These are phyloP conservation scores for Nakazawaea sp. DNA, from an alignment of 805 yeast species.

Conservation along the genomic window DNA sequence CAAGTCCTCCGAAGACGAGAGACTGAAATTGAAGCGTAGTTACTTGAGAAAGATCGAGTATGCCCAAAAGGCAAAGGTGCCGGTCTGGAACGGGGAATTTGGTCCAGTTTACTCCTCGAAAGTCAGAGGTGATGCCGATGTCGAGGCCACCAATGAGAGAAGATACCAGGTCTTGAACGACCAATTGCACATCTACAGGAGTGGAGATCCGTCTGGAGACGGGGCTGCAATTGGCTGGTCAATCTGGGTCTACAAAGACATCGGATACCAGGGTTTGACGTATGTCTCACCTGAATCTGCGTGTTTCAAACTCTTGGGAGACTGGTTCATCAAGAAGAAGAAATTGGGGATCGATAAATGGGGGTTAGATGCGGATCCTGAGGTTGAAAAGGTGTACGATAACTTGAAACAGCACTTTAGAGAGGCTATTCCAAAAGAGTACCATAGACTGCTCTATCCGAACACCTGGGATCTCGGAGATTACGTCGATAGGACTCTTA, in stretches of 20 bases:
- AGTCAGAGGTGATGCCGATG: conserved; percentile 32
- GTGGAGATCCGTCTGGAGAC: conserved; percentile 44
- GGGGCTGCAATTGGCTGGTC: conserved; percentile 40
- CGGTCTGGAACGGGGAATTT: conserved; percentile 50
- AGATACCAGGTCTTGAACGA: conserved; percentile 37
- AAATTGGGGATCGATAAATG: conserved; percentile 40
- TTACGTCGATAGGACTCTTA: conserved; percentile 30
- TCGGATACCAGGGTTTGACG: conserved; percentile 44
- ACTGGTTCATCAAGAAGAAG: conserved; percentile 35
- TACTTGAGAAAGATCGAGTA: conserved; percentile 37
- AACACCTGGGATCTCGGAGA: conserved; percentile 28
- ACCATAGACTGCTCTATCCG: conserved; percentile 35
- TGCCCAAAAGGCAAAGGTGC: conserved; percentile 31
- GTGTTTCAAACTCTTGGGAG: conserved; percentile 34
- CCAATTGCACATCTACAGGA: conserved; percentile 35
- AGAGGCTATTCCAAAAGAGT: conserved; percentile 32
- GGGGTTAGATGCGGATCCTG: conserved; percentile 40
- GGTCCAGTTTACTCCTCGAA: conserved; percentile 43
- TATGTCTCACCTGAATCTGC: conserved; percentile 37
- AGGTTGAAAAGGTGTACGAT: conserved; percentile 28
- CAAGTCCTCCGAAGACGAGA: conserved; percentile 28
- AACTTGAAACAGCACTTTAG: conserved; percentile 29
- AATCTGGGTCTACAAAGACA: conserved; percentile 47
- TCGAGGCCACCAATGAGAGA: conserved; percentile 28
- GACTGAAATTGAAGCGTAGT: conserved; percentile 26